phyloP scores from a whole-genome alignment of 2,329 filamentous ascomycete species.

The Ophiosphaerella korrae region DNA sequence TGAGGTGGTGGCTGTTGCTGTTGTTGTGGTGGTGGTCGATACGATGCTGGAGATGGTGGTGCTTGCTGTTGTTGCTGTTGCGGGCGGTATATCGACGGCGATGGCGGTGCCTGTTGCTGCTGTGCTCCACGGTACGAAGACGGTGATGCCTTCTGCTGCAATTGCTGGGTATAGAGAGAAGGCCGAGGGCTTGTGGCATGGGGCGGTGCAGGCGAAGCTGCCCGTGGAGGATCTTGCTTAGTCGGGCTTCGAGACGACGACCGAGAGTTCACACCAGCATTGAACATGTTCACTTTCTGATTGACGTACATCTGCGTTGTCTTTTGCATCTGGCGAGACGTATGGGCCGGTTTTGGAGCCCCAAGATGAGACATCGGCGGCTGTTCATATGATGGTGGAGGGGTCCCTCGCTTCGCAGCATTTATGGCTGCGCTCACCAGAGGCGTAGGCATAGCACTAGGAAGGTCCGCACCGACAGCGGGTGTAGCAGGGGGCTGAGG shows the following conservation, averaged over 20 bases:
- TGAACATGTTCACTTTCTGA: conserved; percentile 82
- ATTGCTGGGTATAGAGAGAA: conserved; percentile 47
- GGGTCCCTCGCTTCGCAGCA: conserved; percentile 71
- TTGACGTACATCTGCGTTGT: conserved; percentile 86
- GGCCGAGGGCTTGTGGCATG: conserved; percentile 65
- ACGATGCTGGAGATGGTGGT: neutral
- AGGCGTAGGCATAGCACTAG: conserved; percentile 52
- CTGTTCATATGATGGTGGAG: conserved; percentile 84
- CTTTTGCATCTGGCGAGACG: conserved; percentile 93
- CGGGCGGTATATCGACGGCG: conserved; percentile 14
- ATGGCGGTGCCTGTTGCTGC: conserved; percentile 6
- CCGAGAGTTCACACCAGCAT: conserved; percentile 54
- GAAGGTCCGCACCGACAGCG: conserved; percentile 44
- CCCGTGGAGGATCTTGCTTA: conserved; percentile 52
- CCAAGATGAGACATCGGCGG: conserved; percentile 75
- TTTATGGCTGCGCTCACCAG: conserved; percentile 53
- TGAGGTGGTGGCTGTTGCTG: conserved; percentile 46
- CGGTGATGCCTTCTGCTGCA: conserved; percentile 18
- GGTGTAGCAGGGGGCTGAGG: conserved; percentile 62
- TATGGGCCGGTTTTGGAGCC: conserved; percentile 89
- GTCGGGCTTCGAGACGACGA: conserved; percentile 62
- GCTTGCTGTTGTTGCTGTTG: conserved; percentile 17
- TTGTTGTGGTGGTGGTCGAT: conserved; percentile 41
- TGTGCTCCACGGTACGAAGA: conserved; percentile 17
- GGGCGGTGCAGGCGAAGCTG: conserved; percentile 70